Evolutionary conservation across 2,329 filamentous ascomycete species (phyloP).

Genomic region (Pseudohalonectria lignicola): DNA sequence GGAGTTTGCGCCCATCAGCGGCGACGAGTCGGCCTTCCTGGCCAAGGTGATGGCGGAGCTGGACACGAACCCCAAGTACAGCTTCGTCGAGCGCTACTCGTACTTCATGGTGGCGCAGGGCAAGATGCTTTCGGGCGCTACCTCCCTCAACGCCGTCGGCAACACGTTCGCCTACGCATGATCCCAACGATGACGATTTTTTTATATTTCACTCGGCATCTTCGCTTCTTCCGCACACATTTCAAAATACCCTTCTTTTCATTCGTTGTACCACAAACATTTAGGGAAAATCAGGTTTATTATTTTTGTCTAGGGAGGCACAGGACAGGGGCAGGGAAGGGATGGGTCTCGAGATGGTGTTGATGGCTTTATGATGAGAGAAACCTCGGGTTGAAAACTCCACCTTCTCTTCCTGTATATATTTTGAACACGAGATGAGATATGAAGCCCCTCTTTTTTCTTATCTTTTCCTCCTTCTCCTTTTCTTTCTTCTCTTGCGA

Average conservation of each 20-base stretch:
- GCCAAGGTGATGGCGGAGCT: constrained; percentile 33
- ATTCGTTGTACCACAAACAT: constrained; percentile 1
- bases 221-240: not conserved
- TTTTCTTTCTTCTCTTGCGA: too few relatives aligned
- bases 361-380: too few relatives aligned
- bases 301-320: not conserved
- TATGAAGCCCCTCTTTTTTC: too few relatives aligned
- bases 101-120: constrained; percentile 42
- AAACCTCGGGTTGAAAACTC: too few relatives aligned
- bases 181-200: not conserved
- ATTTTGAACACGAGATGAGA: too few relatives aligned
- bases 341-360: too few relatives aligned
- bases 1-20: constrained; percentile 47
- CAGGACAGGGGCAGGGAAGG: too few relatives aligned
- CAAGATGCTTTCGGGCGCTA: not conserved
- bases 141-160: not conserved
- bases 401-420: too few relatives aligned
- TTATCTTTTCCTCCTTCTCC: too few relatives aligned
- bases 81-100: constrained; percentile 43
- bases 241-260: constrained; percentile 2
- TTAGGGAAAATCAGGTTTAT: constrained; percentile 1
- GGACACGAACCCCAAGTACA: constrained; percentile 30
- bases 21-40: constrained; percentile 36
- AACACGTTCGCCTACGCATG: constrained; percentile 1
- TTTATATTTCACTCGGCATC: not conserved